A percentile compares a stretch with the other conserved stretches of the same genome.
Evolutionary conservation across 192 early-diverging fungal genomes (phyloP).

Genomic region (Podila clonocystis): DNA sequence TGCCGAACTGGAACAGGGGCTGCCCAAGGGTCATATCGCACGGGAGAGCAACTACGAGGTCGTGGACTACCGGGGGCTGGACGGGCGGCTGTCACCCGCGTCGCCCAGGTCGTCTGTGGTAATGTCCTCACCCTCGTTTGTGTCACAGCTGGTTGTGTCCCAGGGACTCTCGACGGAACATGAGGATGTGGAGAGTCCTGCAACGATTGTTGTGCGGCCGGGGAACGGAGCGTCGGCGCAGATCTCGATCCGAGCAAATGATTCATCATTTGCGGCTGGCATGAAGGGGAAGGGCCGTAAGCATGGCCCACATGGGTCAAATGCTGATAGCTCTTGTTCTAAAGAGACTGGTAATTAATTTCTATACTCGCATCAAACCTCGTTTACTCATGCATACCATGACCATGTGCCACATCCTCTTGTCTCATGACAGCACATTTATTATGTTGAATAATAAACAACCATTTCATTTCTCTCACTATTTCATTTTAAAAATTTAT

Average conservation of each 20-base stretch:
- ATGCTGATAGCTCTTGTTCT: too few species aligned
- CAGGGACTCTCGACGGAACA: neutral
- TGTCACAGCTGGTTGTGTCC: neutral
- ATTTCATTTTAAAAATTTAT: too few species aligned
- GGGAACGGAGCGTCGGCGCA: neutral
- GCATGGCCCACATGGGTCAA: too few species aligned
- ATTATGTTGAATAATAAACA: too few species aligned
- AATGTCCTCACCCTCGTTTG: neutral
- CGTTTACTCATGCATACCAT: too few species aligned
- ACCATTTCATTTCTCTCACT: too few species aligned
- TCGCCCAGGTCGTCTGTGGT: neutral
- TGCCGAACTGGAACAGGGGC: neutral
- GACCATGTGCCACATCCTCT: too few species aligned
- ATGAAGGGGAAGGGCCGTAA: neutral
- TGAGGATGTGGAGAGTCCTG: neutral
- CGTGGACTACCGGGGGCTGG: neutral
- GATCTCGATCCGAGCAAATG: neutral
- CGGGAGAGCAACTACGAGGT: constrained; percentile 11
- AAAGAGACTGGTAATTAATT: too few species aligned
- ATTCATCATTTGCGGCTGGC: neutral
- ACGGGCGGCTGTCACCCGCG: neutral
- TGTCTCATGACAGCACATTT: too few species aligned
- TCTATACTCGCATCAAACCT: too few species aligned
- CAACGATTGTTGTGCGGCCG: neutral
- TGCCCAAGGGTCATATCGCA: neutral